Evolutionary conservation across 2,329 filamentous ascomycete genomes (phyloP), one percentile per base, ranked within the genome.

Genomic region (Leptographium radiaticola): DNA sequence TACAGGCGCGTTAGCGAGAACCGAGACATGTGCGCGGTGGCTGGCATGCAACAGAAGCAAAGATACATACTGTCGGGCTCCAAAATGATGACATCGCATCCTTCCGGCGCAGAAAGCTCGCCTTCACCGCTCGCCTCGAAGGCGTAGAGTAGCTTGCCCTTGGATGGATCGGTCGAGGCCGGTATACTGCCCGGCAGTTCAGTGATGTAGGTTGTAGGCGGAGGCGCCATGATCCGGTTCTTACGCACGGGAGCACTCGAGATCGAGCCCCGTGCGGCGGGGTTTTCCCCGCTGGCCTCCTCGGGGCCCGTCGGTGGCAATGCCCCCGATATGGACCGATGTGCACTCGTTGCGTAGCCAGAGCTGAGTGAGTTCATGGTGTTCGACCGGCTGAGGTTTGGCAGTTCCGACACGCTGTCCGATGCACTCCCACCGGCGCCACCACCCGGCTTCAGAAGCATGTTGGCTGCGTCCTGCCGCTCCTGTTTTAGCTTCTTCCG

Each of bases 341-440:
- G 80, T 1, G 86, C 87, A 63, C 84, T 89, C 16, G 84, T 83
- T 4, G 87, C 86, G 64, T 91, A 95, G 12, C 89, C 89, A 0
- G 90, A 96, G 66, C 86, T 93, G 33, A 95, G 70, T 1, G 89
- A 95, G 60, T 84, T 93, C 76, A 95, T 89, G 0, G 91, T 97
- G 65, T 95, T 88, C 58, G 85, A 85, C 43, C 90, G 79, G 58
- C 77, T 86, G 51, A 96, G 72, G 9, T 77, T 74, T 0, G 87
- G 84, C 52, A 84, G 71, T 55, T 87, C 83, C 5, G 82, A 73
- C 16, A 77, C 71, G 39, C 77, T 75, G 18, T 75, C 70, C 15
- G 71, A 64, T 10, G 59, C 43, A 42, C 59, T 59, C 18, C 18
- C 13, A n/a, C 11, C 25, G 39, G 40, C 18, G 48, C 31, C 15